Evolutionary conservation across 441 rosid genomes (phyloP).

Genomic region (Erodium chrysanthum): DNA sequence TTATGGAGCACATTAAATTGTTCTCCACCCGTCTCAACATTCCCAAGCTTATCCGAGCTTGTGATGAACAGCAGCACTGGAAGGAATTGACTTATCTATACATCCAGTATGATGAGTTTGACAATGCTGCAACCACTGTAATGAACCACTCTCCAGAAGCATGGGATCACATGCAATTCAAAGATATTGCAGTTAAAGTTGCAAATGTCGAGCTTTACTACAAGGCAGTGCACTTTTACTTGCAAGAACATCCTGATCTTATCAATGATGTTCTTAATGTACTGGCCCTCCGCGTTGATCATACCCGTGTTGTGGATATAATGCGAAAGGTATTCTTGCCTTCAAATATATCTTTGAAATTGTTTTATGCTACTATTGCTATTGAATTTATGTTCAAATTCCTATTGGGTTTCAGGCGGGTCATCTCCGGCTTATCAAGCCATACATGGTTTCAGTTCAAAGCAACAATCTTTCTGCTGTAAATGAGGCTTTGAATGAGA

Average conservation of each 20-base stretch:
- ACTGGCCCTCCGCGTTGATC: constrained; percentile 88
- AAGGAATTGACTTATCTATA: constrained; percentile 83
- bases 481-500: constrained; percentile 56
- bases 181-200: constrained; percentile 84
- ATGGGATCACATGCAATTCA: constrained; percentile 99
- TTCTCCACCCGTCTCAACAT: constrained; percentile 97
- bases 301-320: constrained; percentile 93
- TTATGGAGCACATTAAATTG: constrained; percentile 98
- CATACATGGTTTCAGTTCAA: constrained; percentile 69
- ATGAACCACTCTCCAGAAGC: constrained; percentile 99
- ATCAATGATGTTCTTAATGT: constrained; percentile 91
- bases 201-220: constrained; percentile 95
- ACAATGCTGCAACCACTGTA: constrained; percentile 95
- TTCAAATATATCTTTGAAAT: too few species aligned
- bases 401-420: constrained; percentile 64
- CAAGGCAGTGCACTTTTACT: constrained; percentile 95
- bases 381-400: background rate
- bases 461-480: constrained; percentile 54
- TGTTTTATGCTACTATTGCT: too few species aligned
- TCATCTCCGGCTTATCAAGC: constrained; percentile 89
- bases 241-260: constrained; percentile 97
- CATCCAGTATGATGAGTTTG: constrained; percentile 90
- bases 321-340: constrained; percentile 68
- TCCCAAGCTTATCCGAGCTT: constrained; percentile 94
- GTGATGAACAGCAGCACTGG: constrained; percentile 99